These are phyloP conservation scores for Biscutella laevigata DNA, from an alignment of 441 rosid species.

Conservation along the genomic window DNA sequence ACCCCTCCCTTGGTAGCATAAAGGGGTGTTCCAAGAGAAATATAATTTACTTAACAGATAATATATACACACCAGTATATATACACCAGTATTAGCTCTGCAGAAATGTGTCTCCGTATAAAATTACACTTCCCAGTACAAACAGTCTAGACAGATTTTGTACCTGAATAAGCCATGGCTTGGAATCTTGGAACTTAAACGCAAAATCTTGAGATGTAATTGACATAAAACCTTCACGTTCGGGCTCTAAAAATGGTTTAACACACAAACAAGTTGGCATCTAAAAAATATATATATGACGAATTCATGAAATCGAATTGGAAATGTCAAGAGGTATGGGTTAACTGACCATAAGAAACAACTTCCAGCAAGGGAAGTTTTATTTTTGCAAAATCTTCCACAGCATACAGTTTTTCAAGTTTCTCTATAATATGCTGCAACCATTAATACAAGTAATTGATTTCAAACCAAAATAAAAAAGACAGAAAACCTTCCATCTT, in stretches of 20 bases:
- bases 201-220: slow-evolving; percentile 48
- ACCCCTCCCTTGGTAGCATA: neutral
- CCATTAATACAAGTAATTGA: slow-evolving; percentile 20
- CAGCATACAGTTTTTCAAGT: slow-evolving; percentile 37
- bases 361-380: slow-evolving; percentile 53
- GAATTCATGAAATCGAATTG: neutral
- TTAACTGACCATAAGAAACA: slow-evolving; percentile 49
- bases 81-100: neutral
- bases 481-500: neutral
- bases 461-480: neutral
- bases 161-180: slow-evolving; percentile 81
- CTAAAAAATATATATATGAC: neutral
- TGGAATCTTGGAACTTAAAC: slow-evolving; percentile 39
- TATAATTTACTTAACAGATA: neutral
- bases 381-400: slow-evolving; percentile 39
- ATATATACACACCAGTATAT: neutral
- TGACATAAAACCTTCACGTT: slow-evolving; percentile 37
- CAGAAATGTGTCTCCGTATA: neutral
- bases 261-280: slow-evolving; percentile 5
- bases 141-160: neutral
- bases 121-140: neutral
- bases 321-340: slow-evolving; percentile 2
- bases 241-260: slow-evolving; percentile 33
- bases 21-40: slow-evolving; percentile 1
- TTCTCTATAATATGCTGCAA: slow-evolving; percentile 54